Evolutionary conservation across 2,329 filamentous ascomycete genomes (phyloP).

Genomic region (Helotiales sp.): DNA sequence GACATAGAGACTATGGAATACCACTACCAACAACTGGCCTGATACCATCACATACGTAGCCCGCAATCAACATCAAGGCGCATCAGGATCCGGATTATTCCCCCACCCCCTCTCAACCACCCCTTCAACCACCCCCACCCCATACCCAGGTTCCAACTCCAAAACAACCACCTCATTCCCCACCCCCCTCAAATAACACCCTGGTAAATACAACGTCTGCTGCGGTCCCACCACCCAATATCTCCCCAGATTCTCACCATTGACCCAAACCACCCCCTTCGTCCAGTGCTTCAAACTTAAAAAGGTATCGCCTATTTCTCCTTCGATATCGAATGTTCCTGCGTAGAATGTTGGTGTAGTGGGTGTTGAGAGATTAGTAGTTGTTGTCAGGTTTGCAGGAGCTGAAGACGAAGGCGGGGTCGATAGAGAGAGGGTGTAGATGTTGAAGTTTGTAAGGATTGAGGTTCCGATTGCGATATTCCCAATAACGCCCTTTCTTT

Average conservation of each 20-base stretch:
- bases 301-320: slow-evolving; percentile 38
- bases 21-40: too few species aligned
- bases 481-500: slow-evolving; percentile 46
- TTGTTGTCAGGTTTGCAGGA: not conserved
- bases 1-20: too few species aligned
- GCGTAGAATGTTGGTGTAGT: slow-evolving; percentile 30
- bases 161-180: slow-evolving; percentile 44
- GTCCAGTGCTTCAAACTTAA: slow-evolving; percentile 41
- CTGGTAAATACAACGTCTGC: slow-evolving; percentile 48
- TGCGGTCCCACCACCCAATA: slow-evolving; percentile 50
- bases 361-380: not conserved
- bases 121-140: slow-evolving; percentile 20
- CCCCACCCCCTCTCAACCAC: slow-evolving; percentile 32
- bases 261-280: slow-evolving; percentile 49
- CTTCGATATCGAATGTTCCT: slow-evolving; percentile 33
- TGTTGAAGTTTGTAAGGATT: slow-evolving; percentile 40
- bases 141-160: slow-evolving; percentile 43
- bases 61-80: not conserved
- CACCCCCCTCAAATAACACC: slow-evolving; percentile 37
- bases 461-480: slow-evolving; percentile 42
- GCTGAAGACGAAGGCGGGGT: slow-evolving; percentile 18
- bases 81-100: slow-evolving; percentile 36
- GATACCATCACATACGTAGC: not conserved
- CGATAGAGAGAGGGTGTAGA: slow-evolving; percentile 40
- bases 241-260: slow-evolving; percentile 45